These are phyloP conservation scores for Plasmodium reichenowi DNA, from an alignment of 169 alveolate species.

Conservation along the genomic window DNA sequence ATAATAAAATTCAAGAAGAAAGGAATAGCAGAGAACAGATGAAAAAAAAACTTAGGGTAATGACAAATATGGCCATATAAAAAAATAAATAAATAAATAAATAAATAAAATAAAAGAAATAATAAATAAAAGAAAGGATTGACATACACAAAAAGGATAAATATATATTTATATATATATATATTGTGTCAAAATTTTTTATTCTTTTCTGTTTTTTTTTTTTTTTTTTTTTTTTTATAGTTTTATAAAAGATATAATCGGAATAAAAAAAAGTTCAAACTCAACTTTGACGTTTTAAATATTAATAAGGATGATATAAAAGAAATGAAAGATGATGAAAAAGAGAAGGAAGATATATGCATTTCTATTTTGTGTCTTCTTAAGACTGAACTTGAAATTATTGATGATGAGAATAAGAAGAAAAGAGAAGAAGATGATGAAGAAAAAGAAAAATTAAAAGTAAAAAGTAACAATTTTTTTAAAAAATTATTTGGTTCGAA, in stretches of 20 bases:
- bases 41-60: conserved; percentile 32
- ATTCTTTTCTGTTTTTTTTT: neutral
- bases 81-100: too few species aligned
- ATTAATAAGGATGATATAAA: neutral
- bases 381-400: conserved; percentile 57
- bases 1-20: conserved; percentile 67
- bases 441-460: conserved; percentile 8
- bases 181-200: neutral
- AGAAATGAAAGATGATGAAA: neutral
- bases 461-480: conserved; percentile 32
- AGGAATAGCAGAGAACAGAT: conserved; percentile 17
- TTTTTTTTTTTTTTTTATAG: conserved; percentile 7
- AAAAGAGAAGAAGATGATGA: conserved; percentile 14
- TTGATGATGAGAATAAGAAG: conserved; percentile 45
- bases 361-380: conserved; percentile 38
- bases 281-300: conserved; percentile 8
- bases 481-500: conserved; percentile 31
- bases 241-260: conserved; percentile 33
- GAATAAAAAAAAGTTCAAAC: conserved; percentile 30
- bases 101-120: too few species aligned
- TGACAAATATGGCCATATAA: neutral
- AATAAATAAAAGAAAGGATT: too few species aligned
- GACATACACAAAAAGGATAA: too few species aligned
- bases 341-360: conserved; percentile 41
- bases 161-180: too few species aligned